A percentile compares a stretch with the other conserved stretches of the same genome.
These are phyloP conservation scores for Capsicum rhomboideum DNA, from an alignment of 257 asterid species.

Conservation along the genomic window DNA sequence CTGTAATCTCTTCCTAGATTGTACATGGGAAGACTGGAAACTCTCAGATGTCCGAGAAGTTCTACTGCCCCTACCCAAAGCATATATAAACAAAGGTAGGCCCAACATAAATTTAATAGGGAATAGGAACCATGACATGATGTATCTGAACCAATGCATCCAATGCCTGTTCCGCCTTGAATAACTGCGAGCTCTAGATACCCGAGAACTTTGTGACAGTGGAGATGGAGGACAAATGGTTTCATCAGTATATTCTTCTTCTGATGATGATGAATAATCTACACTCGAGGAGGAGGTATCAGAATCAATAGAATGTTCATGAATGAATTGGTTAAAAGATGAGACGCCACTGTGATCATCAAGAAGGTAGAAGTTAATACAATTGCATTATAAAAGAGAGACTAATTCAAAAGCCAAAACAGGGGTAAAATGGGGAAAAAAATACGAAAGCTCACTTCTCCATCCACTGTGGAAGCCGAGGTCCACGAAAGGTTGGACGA, in stretches of 20 bases:
- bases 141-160: slow-evolving; percentile 50
- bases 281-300: slow-evolving; percentile 63
- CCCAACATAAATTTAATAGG: slow-evolving; percentile 66
- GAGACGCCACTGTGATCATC: slow-evolving; percentile 76
- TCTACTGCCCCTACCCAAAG: slow-evolving; percentile 23
- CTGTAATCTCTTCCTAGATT: slow-evolving; percentile 58
- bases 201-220: slow-evolving; percentile 65
- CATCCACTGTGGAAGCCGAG: slow-evolving; percentile 99
- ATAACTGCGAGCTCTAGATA: slow-evolving; percentile 56
- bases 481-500: slow-evolving; percentile 92
- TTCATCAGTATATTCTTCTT: slow-evolving; percentile 36
- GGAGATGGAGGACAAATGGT: slow-evolving; percentile 65
- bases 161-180: slow-evolving; percentile 38
- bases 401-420: background rate
- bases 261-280: slow-evolving; percentile 72
- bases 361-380: slow-evolving; percentile 11
- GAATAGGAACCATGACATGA: slow-evolving; percentile 64
- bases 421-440: background rate
- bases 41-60: slow-evolving; percentile 34
- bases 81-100: slow-evolving; percentile 50
- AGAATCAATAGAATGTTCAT: slow-evolving; percentile 76
- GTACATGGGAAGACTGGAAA: slow-evolving; percentile 22
- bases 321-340: slow-evolving; percentile 89
- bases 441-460: slow-evolving; percentile 57
- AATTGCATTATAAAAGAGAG: background rate